phyloP scores from a whole-genome alignment of 768 basidiomycete genomes.

The Chiua virens region DNA sequence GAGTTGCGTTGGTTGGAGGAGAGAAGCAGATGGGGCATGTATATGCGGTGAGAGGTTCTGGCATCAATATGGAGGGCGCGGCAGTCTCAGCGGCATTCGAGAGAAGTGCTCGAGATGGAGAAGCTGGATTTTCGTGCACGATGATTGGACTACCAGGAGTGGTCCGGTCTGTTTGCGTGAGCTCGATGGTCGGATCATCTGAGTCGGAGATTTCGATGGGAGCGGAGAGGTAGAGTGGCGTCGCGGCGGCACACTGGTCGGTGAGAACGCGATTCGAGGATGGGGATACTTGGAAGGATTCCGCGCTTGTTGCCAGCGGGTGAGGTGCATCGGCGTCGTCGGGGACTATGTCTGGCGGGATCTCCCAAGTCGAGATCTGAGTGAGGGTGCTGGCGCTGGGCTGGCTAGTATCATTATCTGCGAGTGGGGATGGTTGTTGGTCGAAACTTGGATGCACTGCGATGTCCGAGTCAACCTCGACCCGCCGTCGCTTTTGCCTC shows the following conservation, averaged over 20 bases:
- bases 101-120: background rate
- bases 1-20: slow-evolving; percentile 68
- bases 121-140: background rate
- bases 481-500: slow-evolving; percentile 16
- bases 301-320: too few species aligned
- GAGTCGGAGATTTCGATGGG: slow-evolving; percentile 5
- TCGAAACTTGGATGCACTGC: background rate
- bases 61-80: background rate
- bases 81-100: background rate
- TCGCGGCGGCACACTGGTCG: background rate
- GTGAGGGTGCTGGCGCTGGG: background rate
- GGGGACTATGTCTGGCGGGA: slow-evolving; percentile 9
- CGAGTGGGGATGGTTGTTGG: background rate
- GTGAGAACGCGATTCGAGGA: background rate
- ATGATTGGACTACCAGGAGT: background rate
- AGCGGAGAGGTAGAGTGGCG: background rate
- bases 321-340: too few species aligned
- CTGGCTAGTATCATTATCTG: background rate
- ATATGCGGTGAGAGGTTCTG: slow-evolving; percentile 54
- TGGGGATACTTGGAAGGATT: background rate
- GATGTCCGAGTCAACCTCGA: slow-evolving; percentile 1
- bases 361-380: slow-evolving; percentile 24
- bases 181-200: background rate
- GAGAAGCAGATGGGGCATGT: slow-evolving; percentile 81
- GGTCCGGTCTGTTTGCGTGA: background rate